Evolutionary conservation across 768 basidiomycete species (phyloP).

Genomic region (Bullera alba): DNA sequence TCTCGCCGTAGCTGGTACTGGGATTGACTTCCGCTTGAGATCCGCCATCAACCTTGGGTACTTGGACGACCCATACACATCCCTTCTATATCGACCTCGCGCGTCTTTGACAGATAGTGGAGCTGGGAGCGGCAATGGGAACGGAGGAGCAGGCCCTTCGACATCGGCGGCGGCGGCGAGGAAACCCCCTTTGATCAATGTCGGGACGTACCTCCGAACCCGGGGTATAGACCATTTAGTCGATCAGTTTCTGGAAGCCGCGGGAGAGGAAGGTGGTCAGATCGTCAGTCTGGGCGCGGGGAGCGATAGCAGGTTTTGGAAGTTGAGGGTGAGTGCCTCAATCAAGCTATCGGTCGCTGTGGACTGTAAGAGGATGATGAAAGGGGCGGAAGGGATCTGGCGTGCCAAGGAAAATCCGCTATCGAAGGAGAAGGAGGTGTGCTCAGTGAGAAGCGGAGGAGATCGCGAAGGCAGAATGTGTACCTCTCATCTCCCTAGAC

Average conservation of each 20-base stretch:
- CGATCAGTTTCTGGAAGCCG: slow-evolving; percentile 55
- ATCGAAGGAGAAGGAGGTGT: too few relatives aligned
- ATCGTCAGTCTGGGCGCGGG: slow-evolving; percentile 93
- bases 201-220: slow-evolving; percentile 84
- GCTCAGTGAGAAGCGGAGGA: too few relatives aligned
- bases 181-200: slow-evolving; percentile 80
- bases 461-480: too few relatives aligned
- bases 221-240: slow-evolving; percentile 72
- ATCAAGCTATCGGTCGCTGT: too few relatives aligned
- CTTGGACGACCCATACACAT: slow-evolving; percentile 66
- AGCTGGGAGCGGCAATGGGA: neutral
- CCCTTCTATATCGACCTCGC: slow-evolving; percentile 60
- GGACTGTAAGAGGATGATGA: too few relatives aligned
- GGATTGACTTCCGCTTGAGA: slow-evolving; percentile 10
- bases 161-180: slow-evolving; percentile 2
- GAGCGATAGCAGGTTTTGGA: slow-evolving; percentile 93
- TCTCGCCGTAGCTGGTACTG: neutral
- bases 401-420: too few relatives aligned
- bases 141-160: neutral
- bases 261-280: slow-evolving; percentile 54
- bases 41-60: slow-evolving; percentile 82
- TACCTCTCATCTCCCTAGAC: too few relatives aligned
- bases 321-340: slow-evolving; percentile 73
- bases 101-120: neutral
- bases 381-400: too few relatives aligned